Base-by-base conservation (phyloP, 106 monocot genomes). In the Posidonia australis region DNA sequence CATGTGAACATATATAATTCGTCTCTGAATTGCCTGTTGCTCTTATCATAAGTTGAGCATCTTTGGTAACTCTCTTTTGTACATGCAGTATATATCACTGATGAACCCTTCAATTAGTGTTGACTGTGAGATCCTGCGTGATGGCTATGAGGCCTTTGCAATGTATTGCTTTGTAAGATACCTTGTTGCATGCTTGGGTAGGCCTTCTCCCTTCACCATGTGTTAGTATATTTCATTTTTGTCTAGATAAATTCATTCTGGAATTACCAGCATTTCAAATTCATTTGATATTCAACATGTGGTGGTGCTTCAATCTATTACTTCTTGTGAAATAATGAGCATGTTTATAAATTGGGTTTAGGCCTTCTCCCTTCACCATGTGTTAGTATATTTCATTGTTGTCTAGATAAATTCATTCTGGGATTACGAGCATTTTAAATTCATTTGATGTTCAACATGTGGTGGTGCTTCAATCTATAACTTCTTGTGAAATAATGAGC, bases 111-210 rank as follows among this genome's bases (percentile, higher is more conserved):
- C 89, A 51, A 54, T 86, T 19, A 93, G 93, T 68, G 83, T 86
- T 44, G 77, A 86, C 70, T 86, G 86, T 74, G 93, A 74, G 65
- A 93, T 93, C 27, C 56, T 93, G 28, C 85, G 93, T 64, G 93
- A 93, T 76, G 83, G 88, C 65, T 89, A 93, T 30, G 93, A 93
- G 75, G 79, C 93, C 14, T 89, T 93, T 86, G 93, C 93, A 48
- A 93, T 93, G 93, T 93, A 93, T 65, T 93, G 89, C 66, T 93
- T 89, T 81, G 89, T 81, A 72, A 81, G 93, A 76, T 93, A 93
- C 75, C 86, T 93, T 26, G 83, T 89, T 64, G 93, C 93, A 75
- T 93, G 93, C 76, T 80, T 93, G 45, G 93, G 93, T 93, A 84
- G 30, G 68, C 1, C 48, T 65, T 25, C 19, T 16, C 13, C 25